Percentiles rank a stretch among this genome's conserved stretches.
Conservation (phyloP, 2,329 filamentous ascomycete species). For the Botryotinia narcissicola region DNA sequence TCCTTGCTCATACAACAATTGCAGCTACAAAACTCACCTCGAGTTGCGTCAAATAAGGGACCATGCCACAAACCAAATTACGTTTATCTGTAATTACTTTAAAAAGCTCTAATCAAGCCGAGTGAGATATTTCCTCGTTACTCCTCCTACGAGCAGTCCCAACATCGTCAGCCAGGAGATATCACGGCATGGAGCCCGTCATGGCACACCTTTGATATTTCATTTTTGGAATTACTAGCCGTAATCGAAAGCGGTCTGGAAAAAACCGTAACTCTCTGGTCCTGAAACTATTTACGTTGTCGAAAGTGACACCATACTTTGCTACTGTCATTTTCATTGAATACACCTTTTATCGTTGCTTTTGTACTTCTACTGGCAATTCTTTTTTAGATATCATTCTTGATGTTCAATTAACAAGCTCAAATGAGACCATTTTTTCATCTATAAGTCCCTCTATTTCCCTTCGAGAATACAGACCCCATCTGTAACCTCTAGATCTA, state of each 20-base stretch:
- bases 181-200: too few relatives aligned
- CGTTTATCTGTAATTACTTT: too few relatives aligned
- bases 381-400: rapidly evolving
- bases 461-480: too few relatives aligned
- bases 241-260: rapidly evolving
- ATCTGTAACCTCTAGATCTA: too few relatives aligned
- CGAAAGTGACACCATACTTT: background rate
- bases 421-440: background rate
- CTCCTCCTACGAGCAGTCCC: too few relatives aligned
- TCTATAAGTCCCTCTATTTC: too few relatives aligned
- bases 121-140: too few relatives aligned
- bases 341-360: rapidly evolving
- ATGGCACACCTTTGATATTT: background rate
- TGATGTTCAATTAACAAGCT: background rate
- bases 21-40: background rate
- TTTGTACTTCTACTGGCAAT: background rate
- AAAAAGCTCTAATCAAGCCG: too few relatives aligned
- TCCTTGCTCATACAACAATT: background rate
- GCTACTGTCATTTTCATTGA: background rate
- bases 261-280: rapidly evolving
- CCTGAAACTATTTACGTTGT: background rate
- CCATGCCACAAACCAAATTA: too few relatives aligned
- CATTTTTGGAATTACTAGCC: background rate
- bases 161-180: too few relatives aligned
- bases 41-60: rapidly evolving